A percentile compares a stretch with the other conserved stretches of the same genome.
phyloP scores from a whole-genome alignment of 345 rosid species.

The Syzygium grande region DNA sequence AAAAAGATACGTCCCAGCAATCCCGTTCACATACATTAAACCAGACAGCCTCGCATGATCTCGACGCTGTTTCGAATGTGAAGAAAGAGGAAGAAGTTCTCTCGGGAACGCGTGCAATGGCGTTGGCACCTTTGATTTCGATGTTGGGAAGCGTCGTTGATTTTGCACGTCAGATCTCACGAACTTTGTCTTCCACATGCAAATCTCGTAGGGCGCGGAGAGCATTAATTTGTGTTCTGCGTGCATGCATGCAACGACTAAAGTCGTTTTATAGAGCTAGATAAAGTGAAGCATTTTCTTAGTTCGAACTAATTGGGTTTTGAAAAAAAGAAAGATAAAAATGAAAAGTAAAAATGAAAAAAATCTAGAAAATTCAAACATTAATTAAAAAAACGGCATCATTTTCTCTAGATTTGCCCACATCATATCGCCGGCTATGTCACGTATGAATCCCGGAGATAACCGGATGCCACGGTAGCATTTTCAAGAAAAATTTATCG shows the following conservation, averaged over 20 bases:
- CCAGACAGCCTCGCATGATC: background rate
- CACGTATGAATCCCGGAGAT: background rate
- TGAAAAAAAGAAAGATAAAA: background rate
- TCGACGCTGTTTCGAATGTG: background rate
- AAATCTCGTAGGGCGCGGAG: background rate
- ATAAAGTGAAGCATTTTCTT: background rate
- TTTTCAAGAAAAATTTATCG: background rate
- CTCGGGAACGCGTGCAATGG: background rate
- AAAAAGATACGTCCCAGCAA: background rate
- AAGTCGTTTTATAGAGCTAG: background rate
- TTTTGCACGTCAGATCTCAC: background rate
- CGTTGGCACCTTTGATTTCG: background rate
- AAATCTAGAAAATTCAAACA: too few species aligned
- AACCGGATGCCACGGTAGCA: accelerated
- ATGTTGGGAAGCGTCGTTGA: background rate
- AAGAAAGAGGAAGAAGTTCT: background rate
- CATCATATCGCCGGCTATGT: accelerated
- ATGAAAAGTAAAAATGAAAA: background rate
- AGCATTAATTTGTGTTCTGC: background rate
- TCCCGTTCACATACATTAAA: background rate
- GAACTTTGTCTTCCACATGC: background rate
- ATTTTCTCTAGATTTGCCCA: background rate
- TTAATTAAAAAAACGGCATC: background rate
- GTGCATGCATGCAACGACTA: background rate
- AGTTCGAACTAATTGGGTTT: background rate